Percentiles rank a stretch among this genome's conserved stretches.
phyloP scores from a whole-genome alignment of 495 filamentous ascomycete genomes.

The Pyronema domesticum region DNA sequence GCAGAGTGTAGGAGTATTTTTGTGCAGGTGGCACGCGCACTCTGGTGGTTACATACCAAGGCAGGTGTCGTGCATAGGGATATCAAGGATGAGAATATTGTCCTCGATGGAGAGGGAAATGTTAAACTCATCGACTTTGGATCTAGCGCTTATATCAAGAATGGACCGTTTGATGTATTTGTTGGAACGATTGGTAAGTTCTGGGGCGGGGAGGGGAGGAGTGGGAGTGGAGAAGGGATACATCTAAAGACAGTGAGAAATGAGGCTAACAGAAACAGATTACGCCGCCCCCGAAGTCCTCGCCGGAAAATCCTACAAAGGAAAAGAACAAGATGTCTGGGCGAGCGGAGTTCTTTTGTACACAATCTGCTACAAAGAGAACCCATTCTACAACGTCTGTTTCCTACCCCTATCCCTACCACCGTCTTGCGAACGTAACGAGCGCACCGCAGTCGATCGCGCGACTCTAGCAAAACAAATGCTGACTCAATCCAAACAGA shows the following conservation, averaged over 20 bases:
- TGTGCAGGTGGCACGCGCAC: conserved; percentile 69
- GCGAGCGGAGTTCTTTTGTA: conserved; percentile 94
- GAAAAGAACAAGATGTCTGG: conserved; percentile 97
- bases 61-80: conserved; percentile 89
- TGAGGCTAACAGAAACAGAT: conserved; percentile 36
- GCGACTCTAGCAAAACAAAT: too few species aligned
- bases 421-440: not conserved
- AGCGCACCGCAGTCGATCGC: too few species aligned
- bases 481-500: conserved; percentile 22
- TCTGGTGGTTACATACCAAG: conserved; percentile 81
- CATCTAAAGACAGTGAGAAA: too few species aligned
- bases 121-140: conserved; percentile 98
- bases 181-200: conserved; percentile 89
- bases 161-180: conserved; percentile 96
- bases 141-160: conserved; percentile 94
- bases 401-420: not conserved
- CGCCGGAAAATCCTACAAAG: conserved; percentile 80
- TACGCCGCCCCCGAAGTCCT: conserved; percentile 95
- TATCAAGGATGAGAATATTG: conserved; percentile 97
- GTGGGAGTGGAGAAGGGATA: too few species aligned
- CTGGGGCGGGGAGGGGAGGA: not conserved
- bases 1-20: conserved; percentile 87
- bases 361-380: conserved; percentile 98
- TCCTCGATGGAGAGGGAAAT: conserved; percentile 83
- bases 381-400: conserved; percentile 75